Evolutionary conservation across 75 land plant genomes (phyloP).

Genomic region (Gnetum montanum): DNA sequence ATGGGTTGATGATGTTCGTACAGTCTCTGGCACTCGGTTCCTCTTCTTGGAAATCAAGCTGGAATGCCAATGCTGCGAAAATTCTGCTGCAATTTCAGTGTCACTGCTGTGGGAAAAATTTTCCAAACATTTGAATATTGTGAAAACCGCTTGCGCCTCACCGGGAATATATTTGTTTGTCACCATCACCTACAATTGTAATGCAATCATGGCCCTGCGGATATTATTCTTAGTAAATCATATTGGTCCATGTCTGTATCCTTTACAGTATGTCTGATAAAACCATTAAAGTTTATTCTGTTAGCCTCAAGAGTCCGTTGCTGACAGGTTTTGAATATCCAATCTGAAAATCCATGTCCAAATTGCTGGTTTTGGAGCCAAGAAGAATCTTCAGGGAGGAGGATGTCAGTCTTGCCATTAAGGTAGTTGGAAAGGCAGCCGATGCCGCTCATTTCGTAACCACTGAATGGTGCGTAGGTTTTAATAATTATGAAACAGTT

Average conservation of each 20-base stretch:
- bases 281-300: slow-evolving; percentile 18
- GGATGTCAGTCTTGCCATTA: too few species aligned
- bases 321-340: slow-evolving; percentile 10
- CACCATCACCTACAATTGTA: slow-evolving; percentile 24
- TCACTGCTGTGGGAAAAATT: slow-evolving; percentile 3
- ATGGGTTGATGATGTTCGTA: slow-evolving; percentile 15
- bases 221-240: slow-evolving; percentile 12
- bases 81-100: slow-evolving; percentile 14
- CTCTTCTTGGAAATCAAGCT: slow-evolving; percentile 15
- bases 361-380: too few species aligned
- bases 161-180: slow-evolving; percentile 29
- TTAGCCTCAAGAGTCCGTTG: background rate
- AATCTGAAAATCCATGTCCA: slow-evolving; percentile 3
- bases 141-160: slow-evolving; percentile 19
- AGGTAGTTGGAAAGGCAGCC: too few species aligned
- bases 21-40: slow-evolving; percentile 16
- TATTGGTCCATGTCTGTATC: slow-evolving; percentile 20
- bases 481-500: too few species aligned
- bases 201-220: slow-evolving; percentile 8
- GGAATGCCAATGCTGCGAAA: slow-evolving; percentile 19
- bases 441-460: too few species aligned
- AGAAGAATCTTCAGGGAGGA: too few species aligned
- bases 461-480: too few species aligned
- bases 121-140: slow-evolving; percentile 8
- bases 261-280: slow-evolving; percentile 24